Conservation (phyloP, 306 rosid genomes). For the Medicago truncatula region MtrunA17r5.0-ANR NC_053042.1:4402001-4402500, state of each 20-base stretch:
- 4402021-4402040: too few species aligned
- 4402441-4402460: constrained; percentile 87
- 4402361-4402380: constrained; percentile 59
- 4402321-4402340: constrained; percentile 68
- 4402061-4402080: too few species aligned
- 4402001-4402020: too few species aligned
- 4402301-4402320: constrained; percentile 85
- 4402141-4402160: not conserved
- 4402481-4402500: constrained; percentile 68
- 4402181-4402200: not conserved
- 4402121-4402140: too few species aligned
- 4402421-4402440: constrained; percentile 85
- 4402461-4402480: constrained; percentile 96
- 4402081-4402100: too few species aligned
- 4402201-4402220: not conserved
- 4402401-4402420: constrained; percentile 53
- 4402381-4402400: constrained; percentile 50
- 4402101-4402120: too few species aligned
- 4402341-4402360: constrained; percentile 59
- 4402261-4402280: not conserved
- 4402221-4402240: not conserved
- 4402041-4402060: too few species aligned
- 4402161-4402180: not conserved
- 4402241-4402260: not conserved
- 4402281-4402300: constrained; percentile 72